Evolutionary conservation across 31 red algal genomes (phyloP), one percentile per base, ranked within the genome.

Genomic region (Asparagopsis taxiformis): DNA sequence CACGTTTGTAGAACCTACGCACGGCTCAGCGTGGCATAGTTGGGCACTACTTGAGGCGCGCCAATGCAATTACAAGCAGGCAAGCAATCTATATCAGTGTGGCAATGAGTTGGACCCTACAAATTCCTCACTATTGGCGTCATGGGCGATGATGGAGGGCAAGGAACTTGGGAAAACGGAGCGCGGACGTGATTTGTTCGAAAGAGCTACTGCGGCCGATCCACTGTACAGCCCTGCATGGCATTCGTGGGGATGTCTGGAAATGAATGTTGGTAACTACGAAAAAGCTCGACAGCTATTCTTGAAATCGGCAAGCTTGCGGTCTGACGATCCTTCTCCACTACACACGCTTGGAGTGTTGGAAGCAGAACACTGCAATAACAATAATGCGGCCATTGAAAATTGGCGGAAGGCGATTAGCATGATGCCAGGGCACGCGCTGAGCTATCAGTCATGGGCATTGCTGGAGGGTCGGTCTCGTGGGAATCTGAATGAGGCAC

Each of bases 401-500:
- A 34, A 77, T 23, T 91, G 75, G 73, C 32, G 66, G 61, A 74
- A 60, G 25, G 87, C 71, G 43, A 48, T 76, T 19, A 59, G 74
- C 22, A 64, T 60, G n/a, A 68, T 44, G 26, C 69, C 77, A 3
- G 65, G 62, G 20, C 79, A 84, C 55, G 41, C 72, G 37, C 19
- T 67, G 23, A 92, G 54, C 20, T 91, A 84, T 51, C 75, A 91
- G 63, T 50, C 69, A 32, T 91, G 87, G 87, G 87, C 66, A 10
- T 48, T 73, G 38, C 36, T 91, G 19, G 76, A 73, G 31, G 76
- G 64, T 7, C 8, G 26, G 0, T 49, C 41, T 2, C 39, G 55
- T 8, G 67, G 66, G 31, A 66, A 80, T 48, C 17, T 82, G 44
- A 44, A 55, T 10, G 62, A 73, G n/a, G 76, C 87, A 17, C 29